These are phyloP conservation scores for Phlebopus sp. DNA, from an alignment of 1,284 basidiomycete species.

Conservation along the genomic window DNA sequence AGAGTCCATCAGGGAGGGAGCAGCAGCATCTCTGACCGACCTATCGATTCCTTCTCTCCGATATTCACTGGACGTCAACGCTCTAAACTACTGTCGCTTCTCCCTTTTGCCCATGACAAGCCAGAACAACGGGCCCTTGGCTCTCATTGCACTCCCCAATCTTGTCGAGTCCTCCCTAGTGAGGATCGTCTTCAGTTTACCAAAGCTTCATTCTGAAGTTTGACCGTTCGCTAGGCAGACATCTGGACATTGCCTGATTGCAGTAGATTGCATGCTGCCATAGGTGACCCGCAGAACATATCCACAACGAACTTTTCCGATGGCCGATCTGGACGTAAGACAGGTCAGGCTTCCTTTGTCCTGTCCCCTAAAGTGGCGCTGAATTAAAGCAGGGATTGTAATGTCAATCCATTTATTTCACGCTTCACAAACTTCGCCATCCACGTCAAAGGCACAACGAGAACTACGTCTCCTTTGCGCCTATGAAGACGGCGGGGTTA, in stretches of 20 bases:
- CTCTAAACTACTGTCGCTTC: conserved; percentile 88
- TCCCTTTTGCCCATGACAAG: conserved; percentile 42
- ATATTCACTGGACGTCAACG: conserved; percentile 80
- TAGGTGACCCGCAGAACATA: conserved; percentile 52
- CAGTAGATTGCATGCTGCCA: conserved; percentile 73
- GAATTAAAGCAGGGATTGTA: conserved; percentile 59
- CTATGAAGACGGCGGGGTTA: conserved; percentile 81
- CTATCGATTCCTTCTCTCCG: conserved; percentile 49
- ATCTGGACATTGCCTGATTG: conserved; percentile 69
- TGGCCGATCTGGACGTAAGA: conserved; percentile 40
- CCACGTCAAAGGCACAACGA: conserved; percentile 30
- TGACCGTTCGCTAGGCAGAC: conserved; percentile 61
- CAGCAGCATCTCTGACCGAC: conserved; percentile 51
- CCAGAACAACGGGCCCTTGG: conserved; percentile 26
- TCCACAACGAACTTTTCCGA: conserved; percentile 34
- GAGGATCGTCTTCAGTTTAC: conserved; percentile 22
- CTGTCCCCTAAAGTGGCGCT: neutral
- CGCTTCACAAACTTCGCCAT: conserved; percentile 25
- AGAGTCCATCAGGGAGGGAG: conserved; percentile 43
- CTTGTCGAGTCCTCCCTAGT: conserved; percentile 84
- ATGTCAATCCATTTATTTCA: conserved; percentile 78
- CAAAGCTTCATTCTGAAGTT: conserved; percentile 1
- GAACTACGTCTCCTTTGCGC: conserved; percentile 63
- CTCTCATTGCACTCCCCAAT: conserved; percentile 79
- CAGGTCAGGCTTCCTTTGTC: conserved; percentile 19